Percentiles rank a stretch among this genome's conserved stretches.
These are phyloP conservation scores for Pichia californica DNA, from an alignment of 805 yeast species.

Conservation along the genomic window DNA sequence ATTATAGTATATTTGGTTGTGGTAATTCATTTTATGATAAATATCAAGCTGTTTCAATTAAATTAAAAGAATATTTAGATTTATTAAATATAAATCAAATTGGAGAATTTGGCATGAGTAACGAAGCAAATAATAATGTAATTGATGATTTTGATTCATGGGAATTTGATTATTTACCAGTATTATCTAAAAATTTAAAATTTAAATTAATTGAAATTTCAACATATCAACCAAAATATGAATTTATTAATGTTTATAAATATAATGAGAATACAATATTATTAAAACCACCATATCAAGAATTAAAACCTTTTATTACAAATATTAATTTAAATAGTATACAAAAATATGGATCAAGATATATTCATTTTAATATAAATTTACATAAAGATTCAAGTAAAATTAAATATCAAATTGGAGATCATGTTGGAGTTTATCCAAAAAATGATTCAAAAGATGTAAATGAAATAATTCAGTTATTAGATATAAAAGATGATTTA, in stretches of 20 bases:
- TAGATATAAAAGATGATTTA: constrained; percentile 47
- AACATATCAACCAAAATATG: constrained; percentile 55
- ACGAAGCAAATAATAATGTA: constrained; percentile 83
- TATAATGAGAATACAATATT: background rate
- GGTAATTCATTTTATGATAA: constrained; percentile 91
- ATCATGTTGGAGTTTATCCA: constrained; percentile 89
- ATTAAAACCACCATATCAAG: constrained; percentile 22
- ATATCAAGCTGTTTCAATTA: constrained; percentile 72
- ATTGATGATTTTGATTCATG: constrained; percentile 88
- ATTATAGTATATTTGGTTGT: constrained; percentile 73
- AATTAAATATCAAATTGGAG: constrained; percentile 83
- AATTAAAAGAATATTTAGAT: constrained; percentile 43
- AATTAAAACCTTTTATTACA: constrained; percentile 57
- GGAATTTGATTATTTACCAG: constrained; percentile 73
- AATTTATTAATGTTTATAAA: constrained; percentile 27
- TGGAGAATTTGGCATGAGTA: constrained; percentile 77
- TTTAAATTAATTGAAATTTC: background rate
- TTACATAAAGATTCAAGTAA: constrained; percentile 56
- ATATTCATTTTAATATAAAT: constrained; percentile 63
- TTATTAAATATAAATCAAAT: constrained; percentile 55
- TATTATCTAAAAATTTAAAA: background rate
- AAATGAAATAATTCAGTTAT: constrained; percentile 49
- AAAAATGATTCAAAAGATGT: constrained; percentile 68
- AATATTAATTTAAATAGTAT: constrained; percentile 38
- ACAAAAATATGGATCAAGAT: constrained; percentile 53